These are phyloP conservation scores for Nakazawaea wyomingensis DNA, from an alignment of 805 yeast genomes.

Conservation along the genomic window DNA sequence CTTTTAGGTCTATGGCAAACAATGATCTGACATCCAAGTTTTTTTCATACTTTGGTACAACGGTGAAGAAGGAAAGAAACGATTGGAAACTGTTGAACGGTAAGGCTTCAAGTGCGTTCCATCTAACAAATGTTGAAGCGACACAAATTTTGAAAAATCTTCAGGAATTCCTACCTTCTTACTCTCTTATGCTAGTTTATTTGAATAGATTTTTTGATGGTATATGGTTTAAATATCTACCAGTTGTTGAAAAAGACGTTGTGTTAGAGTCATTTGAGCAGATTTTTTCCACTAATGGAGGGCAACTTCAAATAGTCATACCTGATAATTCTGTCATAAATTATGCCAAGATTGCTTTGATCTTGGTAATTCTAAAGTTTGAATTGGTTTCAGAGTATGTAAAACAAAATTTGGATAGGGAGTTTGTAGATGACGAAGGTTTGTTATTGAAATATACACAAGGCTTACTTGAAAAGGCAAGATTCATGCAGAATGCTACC, in stretches of 20 bases:
- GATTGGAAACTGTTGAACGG: neutral
- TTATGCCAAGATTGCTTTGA: slow-evolving; percentile 1
- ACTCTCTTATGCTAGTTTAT: neutral
- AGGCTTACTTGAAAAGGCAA: neutral
- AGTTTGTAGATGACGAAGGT: slow-evolving; percentile 1
- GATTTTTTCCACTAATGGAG: neutral
- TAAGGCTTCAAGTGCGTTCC: neutral
- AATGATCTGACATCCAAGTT: neutral
- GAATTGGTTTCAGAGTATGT: neutral
- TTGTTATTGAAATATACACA: neutral
- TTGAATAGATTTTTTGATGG: neutral
- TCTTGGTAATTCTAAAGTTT: neutral
- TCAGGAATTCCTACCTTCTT: neutral
- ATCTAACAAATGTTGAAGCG: neutral
- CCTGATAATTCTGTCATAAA: neutral
- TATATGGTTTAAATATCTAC: slow-evolving; percentile 27
- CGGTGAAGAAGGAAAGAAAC: neutral
- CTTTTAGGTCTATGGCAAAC: neutral
- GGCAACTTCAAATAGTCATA: neutral
- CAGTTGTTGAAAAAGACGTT: slow-evolving; percentile 33
- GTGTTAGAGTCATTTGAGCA: slow-evolving; percentile 10
- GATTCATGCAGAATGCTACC: neutral
- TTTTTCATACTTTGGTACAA: neutral
- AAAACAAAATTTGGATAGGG: neutral
- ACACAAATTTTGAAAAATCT: neutral